Base-by-base conservation (phyloP, 345 rosid genomes). In the Sonneratia caseolaris region DNA sequence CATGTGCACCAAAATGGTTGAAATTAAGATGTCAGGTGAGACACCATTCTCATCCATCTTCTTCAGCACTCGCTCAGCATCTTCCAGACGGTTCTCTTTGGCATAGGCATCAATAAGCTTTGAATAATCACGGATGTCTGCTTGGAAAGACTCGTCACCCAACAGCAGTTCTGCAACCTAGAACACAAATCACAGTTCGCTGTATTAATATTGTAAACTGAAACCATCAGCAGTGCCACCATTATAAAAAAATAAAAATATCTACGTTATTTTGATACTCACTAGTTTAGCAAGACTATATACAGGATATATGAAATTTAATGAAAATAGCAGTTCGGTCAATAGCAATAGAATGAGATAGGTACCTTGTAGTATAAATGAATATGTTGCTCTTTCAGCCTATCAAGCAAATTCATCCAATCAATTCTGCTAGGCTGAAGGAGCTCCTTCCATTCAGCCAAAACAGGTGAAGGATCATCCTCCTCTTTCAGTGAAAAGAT, bases 371-470 rank as follows among this genome's bases (percentile, higher is more conserved):
- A 79, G 82, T 86, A 85, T 38, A 78, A 69, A 9, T 18, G 43
- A 7, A 75, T 57, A 81, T 85, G 87, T 73, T 77, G 64, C 73
- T 86, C 90, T 69, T 85, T 80, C 83, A 95, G 72, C 70, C 75
- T 87, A 61, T 90, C 83, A 47, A 90, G 88, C 76, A 95, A 85
- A 84, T 77, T 72, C 68, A 83, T 80, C 99, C 98, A 90, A 74
- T 95, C 98, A 75, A 90, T 81, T 79, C 91, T 89, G 77, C 72
- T 82, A 71, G 98, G 99, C 73, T 87, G 82, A 59, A 86, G 73
- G 65, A 92, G 91, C 81, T 95, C 89, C 70, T 42, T 80, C 98
- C 96, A 95, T 71, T 92, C 89, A 66, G 84, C 82, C 75, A 92
- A 71, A 49, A 89, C 73, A 2, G 74, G 83, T 35, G 88, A 89